phyloP scores from a whole-genome alignment of 169 alveolate genomes.

The Eimeria sp. region DNA sequence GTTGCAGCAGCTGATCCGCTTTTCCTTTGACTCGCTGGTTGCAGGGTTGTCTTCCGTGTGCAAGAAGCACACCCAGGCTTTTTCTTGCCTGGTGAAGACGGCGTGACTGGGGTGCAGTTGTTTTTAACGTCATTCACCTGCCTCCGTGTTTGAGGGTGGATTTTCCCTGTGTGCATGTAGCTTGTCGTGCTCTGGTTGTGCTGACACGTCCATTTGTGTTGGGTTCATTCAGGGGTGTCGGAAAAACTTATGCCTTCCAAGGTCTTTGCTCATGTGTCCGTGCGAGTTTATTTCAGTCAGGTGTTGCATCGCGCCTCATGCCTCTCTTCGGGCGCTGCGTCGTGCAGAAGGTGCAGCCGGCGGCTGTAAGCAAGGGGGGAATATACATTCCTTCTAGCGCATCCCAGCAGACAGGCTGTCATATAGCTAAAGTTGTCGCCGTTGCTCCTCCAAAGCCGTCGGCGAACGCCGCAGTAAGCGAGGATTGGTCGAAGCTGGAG shows the following conservation, averaged over 20 bases:
- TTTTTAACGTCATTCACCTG: not conserved
- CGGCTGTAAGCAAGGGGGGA: conserved; percentile 91
- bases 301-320: conserved; percentile 87
- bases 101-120: not conserved
- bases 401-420: conserved; percentile 86
- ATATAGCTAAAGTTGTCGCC: conserved; percentile 87
- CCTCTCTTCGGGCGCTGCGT: conserved; percentile 93
- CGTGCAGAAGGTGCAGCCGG: conserved; percentile 88
- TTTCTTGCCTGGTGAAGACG: not conserved
- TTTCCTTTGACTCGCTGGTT: not conserved
- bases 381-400: conserved; percentile 92
- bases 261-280: not conserved
- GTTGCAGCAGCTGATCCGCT: not conserved
- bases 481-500: conserved; percentile 78
- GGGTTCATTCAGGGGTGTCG: not conserved
- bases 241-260: not conserved
- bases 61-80: not conserved
- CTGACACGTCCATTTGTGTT: not conserved
- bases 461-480: conserved; percentile 29
- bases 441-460: conserved; percentile 48
- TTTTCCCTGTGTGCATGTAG: not conserved
- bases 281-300: conserved; percentile 66
- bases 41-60: not conserved
- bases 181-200: not conserved
- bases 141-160: not conserved